Base-by-base conservation (phyloP, 371 early-diverging fungal genomes). In the Mortierella sp. region DNA sequence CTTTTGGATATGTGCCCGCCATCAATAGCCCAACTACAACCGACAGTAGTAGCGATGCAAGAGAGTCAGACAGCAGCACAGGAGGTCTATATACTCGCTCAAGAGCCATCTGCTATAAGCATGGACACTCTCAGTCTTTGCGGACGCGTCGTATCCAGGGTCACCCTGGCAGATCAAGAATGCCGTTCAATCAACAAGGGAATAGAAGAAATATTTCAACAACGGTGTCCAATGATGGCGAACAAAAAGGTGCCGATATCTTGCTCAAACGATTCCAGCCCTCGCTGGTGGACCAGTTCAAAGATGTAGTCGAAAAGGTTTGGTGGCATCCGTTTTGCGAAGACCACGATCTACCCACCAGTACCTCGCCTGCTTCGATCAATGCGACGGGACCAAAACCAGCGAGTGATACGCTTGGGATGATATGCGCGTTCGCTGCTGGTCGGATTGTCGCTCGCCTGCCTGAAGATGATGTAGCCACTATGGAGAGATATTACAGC, bases 241-340 rank as follows among this genome's bases (percentile, higher is more conserved):
- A n/a, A 17, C 54, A 50, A 3, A 54, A 19, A 5, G 60, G 61
- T 0, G 32, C 37, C 4, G 70, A 68, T 12, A 21, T 48, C 12
- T 64, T 75, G 23, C 48, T 75, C 30, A 51, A 49, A 24, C 59
- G 69, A 23, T 75, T 64, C 43, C 64, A 48, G 2, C 9, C 50
- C 11, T 64, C 76, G 19, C 60, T 75, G 12, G 39, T 30, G 3
- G 56, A 60, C 14, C 64, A 49, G 5, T 69, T 64, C 37, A 63
- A 57, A 46, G 76, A 75, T 6, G 46, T 57, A 2, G 37, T 75
- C 39, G 64, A 75, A 12, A 75, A 69, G 50, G 31, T 60, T 19
- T 75, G 76, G 76, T 75, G 76, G 76, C 76, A 56, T 1, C 76
- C 76, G 2, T 64, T 64, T 19, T 75, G 76, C 28, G 76, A 75